These are phyloP conservation scores for Cercospora nicotianae DNA, from an alignment of 2,329 filamentous ascomycete species.

Conservation along the genomic window DNA sequence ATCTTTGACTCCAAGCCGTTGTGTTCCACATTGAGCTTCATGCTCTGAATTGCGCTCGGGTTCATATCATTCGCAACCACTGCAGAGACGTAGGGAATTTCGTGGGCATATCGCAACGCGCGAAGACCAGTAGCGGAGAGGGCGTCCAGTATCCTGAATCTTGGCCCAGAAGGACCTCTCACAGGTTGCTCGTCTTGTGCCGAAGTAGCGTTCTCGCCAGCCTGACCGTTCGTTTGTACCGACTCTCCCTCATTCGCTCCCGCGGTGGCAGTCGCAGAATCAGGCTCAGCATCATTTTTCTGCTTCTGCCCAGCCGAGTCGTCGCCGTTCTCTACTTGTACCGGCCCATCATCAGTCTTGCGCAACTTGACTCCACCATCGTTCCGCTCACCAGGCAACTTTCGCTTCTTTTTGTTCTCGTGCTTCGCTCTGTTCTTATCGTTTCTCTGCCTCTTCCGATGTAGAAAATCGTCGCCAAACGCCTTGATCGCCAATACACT, in stretches of 20 bases:
- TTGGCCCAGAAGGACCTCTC: conserved; percentile 37
- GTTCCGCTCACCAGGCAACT: conserved; percentile 36
- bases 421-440: conserved; percentile 38
- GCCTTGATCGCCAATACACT: conserved; percentile 90
- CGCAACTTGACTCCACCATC: conserved; percentile 17
- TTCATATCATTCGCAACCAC: conserved; percentile 83
- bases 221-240: neutral
- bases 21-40: conserved; percentile 79
- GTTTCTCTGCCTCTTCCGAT: conserved; percentile 31
- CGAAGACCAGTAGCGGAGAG: conserved; percentile 90
- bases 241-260: neutral
- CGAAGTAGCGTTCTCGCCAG: neutral
- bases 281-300: neutral
- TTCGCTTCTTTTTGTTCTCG: conserved; percentile 35
- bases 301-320: neutral
- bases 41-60: conserved; percentile 53
- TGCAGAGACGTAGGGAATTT: conserved; percentile 62
- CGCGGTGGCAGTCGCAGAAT: neutral
- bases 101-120: conserved; percentile 85
- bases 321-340: neutral
- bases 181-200: neutral
- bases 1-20: conserved; percentile 74
- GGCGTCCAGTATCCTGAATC: conserved; percentile 88
- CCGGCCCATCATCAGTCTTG: conserved; percentile 18
- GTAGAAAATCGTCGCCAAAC: conserved; percentile 67